phyloP scores from a whole-genome alignment of 1,284 basidiomycete species.

The Athelia sp. region DNA sequence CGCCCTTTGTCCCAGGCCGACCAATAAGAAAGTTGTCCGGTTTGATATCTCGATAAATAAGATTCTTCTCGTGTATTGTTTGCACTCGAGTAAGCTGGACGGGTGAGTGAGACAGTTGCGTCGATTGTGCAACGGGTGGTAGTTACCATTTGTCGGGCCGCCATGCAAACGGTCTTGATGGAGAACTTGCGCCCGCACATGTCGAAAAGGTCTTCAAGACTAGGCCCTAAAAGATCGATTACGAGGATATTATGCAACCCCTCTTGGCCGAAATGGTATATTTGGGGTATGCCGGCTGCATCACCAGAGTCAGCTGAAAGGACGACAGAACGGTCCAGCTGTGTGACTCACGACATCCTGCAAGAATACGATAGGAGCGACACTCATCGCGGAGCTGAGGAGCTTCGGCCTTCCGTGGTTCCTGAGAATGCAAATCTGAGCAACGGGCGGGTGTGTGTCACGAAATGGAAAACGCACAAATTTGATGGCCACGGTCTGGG shows the following conservation, averaged over 20 bases:
- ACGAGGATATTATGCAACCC: constrained; percentile 97
- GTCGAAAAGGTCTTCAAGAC: constrained; percentile 92
- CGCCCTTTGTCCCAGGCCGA: constrained; percentile 81
- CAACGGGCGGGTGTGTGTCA: constrained; percentile 3
- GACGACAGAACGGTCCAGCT: constrained; percentile 1
- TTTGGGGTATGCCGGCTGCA: constrained; percentile 86
- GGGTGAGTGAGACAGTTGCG: not conserved
- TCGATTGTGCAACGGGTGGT: not conserved
- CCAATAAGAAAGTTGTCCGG: constrained; percentile 97
- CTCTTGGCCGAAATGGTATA: constrained; percentile 97
- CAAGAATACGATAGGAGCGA: constrained; percentile 92
- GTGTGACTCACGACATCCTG: constrained; percentile 77
- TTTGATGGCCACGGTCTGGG: constrained; percentile 96
- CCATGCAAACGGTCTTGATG: constrained; percentile 96
- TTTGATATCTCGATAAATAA: constrained; percentile 98
- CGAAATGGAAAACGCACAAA: constrained; percentile 62
- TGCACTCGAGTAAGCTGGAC: constrained; percentile 81
- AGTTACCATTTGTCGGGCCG: constrained; percentile 91
- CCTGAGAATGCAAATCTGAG: constrained; percentile 39
- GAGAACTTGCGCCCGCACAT: constrained; percentile 95
- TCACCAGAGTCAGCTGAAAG: constrained; percentile 3
- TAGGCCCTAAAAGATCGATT: constrained; percentile 92
- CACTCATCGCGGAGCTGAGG: constrained; percentile 96
- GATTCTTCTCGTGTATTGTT: constrained; percentile 94
- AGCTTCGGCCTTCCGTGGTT: constrained; percentile 94